Base-by-base conservation (phyloP, 805 yeast species). In the Sugiyamaella floridensis region DNA sequence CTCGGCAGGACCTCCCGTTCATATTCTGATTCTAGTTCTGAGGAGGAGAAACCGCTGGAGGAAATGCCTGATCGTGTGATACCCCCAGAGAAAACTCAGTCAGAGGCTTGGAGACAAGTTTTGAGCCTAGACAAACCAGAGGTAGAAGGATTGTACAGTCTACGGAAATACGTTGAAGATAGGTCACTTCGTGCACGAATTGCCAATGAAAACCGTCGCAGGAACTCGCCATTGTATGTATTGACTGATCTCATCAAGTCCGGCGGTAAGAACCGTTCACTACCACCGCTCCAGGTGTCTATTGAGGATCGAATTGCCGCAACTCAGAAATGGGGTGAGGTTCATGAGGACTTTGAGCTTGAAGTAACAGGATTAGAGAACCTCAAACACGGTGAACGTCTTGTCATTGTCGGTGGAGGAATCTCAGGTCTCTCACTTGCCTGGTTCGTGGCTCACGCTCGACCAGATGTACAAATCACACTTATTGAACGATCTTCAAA, bases 351-450 rank as follows among this genome's bases (percentile, higher is more conserved):
- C 28, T 18, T 47, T 14, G 71, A 67, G 50, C 52, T 59, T 7
- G 51, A 50, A n/a, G 45, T 60, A 10, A 58, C 66, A 11, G 62
- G 67, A 6, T 53, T 67, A 12, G 60, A 60, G 48, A 56, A 65
- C 18, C 46, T 68, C 32, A 43, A 54, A 11, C 80, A 49, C 9
- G 62, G 63, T 29, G 63, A 60, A 0, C 67, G 67, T 18, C 82
- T 89, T 1, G 89, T 86, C 0, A 86, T 90, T 0, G 63, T 89
- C 1, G 99, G 99, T 0, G 84, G 86, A 0, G 99, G 99, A 0
- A 78, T 92, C 1, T 85, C 96, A 0, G 97, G 97, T 0, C 72
- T 93, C 2, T 72, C 89, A 1, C 52, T 69, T 9, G 68, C 73
- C 1, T 66, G 67, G 61, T 55, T 66, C 32, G 71, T 89, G 12